Conservation (phyloP, 2,329 filamentous ascomycete genomes). For the Verticillium klebahnii region DNA sequence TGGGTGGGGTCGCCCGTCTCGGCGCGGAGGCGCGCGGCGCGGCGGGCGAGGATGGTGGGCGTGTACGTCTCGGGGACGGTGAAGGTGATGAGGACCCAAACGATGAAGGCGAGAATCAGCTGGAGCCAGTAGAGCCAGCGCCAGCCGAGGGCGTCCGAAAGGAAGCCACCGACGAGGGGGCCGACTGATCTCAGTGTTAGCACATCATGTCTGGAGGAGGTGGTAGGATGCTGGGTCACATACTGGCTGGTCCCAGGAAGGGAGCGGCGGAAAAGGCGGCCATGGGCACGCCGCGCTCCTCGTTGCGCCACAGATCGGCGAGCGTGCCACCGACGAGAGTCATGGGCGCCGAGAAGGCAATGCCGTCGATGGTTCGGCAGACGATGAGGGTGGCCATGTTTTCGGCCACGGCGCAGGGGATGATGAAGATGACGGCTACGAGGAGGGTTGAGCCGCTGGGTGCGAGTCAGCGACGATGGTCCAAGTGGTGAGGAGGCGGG, state of each 20-base stretch:
- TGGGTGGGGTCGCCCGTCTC: conserved; percentile 61
- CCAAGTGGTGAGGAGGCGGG: not conserved
- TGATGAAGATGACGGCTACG: conserved; percentile 71
- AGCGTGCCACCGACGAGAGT: conserved; percentile 79
- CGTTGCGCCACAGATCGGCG: conserved; percentile 78
- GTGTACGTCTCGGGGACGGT: conserved; percentile 90
- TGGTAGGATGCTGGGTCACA: conserved; percentile 11
- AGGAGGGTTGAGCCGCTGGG: conserved; percentile 54
- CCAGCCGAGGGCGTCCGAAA: conserved; percentile 68
- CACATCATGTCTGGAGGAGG: not conserved
- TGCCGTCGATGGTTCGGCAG: conserved; percentile 73
- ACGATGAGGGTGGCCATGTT: conserved; percentile 75
- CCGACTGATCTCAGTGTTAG: conserved; percentile 39
- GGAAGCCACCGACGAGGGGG: conserved; percentile 71
- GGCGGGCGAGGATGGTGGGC: conserved; percentile 66
- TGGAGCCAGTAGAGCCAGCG: conserved; percentile 87
- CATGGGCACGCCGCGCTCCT: conserved; percentile 84
- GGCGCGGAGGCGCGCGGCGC: conserved; percentile 69
- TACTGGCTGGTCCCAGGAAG: conserved; percentile 72
- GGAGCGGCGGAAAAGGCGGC: conserved; percentile 79
- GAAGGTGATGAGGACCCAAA: conserved; percentile 75
- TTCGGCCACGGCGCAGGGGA: conserved; percentile 71
- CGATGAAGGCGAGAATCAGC: conserved; percentile 65
- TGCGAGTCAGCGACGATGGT: conserved; percentile 5
- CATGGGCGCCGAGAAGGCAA: conserved; percentile 83